Base-by-base conservation (phyloP, 768 basidiomycete genomes). In the Zangia roseola region DNA sequence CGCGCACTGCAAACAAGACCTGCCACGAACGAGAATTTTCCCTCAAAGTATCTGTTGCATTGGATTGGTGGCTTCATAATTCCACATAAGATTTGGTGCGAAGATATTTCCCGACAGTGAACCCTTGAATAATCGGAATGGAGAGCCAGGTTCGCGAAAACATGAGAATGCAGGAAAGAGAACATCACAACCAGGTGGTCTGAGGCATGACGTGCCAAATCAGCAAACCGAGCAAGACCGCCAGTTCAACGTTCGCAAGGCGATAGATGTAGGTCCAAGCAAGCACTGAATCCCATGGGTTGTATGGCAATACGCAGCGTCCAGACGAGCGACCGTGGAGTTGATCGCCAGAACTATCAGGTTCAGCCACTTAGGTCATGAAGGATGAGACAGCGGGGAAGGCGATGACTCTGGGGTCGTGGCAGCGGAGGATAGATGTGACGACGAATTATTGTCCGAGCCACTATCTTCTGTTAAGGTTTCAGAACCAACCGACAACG, bases 321-420 rank as follows among this genome's bases (percentile, higher is more conserved):
- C 20, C 6, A 10, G 36, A 37, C 4, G 36, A 10, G 10, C 20
- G 36, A 37, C 36, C 12, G 10, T 6, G 4, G 36, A 33, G 7
- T 17, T 20, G 42, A 26, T 41, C 19, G 9, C 26, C 14, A 7
- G 20, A 28, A 20, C 31, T 7, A 31, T 31, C 31, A 6, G 19
- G 1, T n/a, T n/a, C n/a, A n/a, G n/a, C n/a, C n/a, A n/a, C 31
- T 35, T 19, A 23, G n/a, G 34, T 42, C 35, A 42, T 35, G 40
- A 17, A 2, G 28, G 26, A 31, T 28, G 20, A 26, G 38, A 13
- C 31, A 41, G 38, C 16, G 26, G 44, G 7, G 38, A 26, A 6
- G 23, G 38, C 26, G 38, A n/a, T 21, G 39, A 40, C 21, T 50
- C 40, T 8, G 43, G 43, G 16, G 43, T 45, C 9, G 43, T 45